Base-by-base conservation (phyloP, 331 rosid genomes). In the Rosa hybrid region DNA sequence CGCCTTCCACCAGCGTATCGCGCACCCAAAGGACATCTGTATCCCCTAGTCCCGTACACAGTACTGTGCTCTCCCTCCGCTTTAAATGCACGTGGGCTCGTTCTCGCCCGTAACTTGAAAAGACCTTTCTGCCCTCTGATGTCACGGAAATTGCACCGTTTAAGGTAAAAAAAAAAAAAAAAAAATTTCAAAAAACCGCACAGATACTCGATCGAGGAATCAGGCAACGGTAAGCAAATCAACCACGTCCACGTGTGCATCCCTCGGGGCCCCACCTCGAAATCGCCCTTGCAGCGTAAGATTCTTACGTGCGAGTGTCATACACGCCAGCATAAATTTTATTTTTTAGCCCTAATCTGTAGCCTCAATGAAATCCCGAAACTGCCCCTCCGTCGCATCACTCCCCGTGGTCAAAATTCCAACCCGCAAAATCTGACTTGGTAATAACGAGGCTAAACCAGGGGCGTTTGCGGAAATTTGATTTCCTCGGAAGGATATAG, bases 231-330 rank as follows among this genome's bases (percentile, higher is more conserved):
- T 12, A 57, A 65, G 39, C 45, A 73, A 20, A 65, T 49, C 51
- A 3, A 4, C 23, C 12, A 23, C 62, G 76, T 48, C 38, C 77
- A 54, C 81, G 76, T 74, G 59, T 57, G 38, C n/a, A 5, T 7
- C 0, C 25, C 0, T n/a, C 12, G 14, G 64, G 81, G 41, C 49
- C 80, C 67, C 78, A 73, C 12, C 41, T 45, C 49, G 39, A 34
- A 34, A 34, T 34, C 4, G 4, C 11, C 7, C 63, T 6, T 62
- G 39, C 1, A 5, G 25, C 41, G 44, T 48, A 78, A 75, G 80
- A 76, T 83, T 71, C 81, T 71, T 80, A 78, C 76, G 86, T 84
- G 82, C 60, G 84, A 76, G 83, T 65, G 8, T 46, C 0, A 23
- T n/a, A 79, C 82, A 84, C 84, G 48, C 25, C 56, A 84, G 25